Percentiles rank a stretch among this genome's conserved stretches.
These are phyloP conservation scores for Larix sibirica DNA, from an alignment of 83 land plant species.

Conservation along the genomic window DNA sequence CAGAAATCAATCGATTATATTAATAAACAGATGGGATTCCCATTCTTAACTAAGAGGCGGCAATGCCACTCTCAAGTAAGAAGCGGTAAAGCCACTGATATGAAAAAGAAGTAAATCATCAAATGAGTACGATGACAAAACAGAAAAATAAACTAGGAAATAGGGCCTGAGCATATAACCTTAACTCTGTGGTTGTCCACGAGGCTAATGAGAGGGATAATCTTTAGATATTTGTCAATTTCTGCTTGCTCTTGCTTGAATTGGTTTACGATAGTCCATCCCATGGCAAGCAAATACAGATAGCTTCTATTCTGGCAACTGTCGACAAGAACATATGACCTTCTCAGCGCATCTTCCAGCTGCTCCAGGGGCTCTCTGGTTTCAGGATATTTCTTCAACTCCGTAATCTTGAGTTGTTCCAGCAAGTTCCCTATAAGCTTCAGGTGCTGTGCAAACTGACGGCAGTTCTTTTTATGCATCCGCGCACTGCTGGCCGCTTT, in stretches of 20 bases:
- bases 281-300: slow-evolving; percentile 91
- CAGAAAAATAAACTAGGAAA: not conserved
- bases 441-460: slow-evolving; percentile 85
- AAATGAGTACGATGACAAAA: not conserved
- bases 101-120: no score
- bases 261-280: slow-evolving; percentile 89
- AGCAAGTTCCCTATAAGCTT: slow-evolving; percentile 87
- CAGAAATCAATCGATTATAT: no score
- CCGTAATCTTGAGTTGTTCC: slow-evolving; percentile 90
- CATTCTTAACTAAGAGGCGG: no score
- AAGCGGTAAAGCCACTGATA: no score
- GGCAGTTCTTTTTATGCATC: slow-evolving; percentile 94
- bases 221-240: slow-evolving; percentile 74
- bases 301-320: slow-evolving; percentile 90
- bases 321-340: slow-evolving; percentile 69
- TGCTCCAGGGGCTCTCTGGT: slow-evolving; percentile 84
- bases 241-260: slow-evolving; percentile 81
- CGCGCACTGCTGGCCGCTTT: slow-evolving; percentile 81
- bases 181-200: slow-evolving; percentile 81
- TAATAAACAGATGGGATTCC: no score
- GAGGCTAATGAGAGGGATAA: slow-evolving; percentile 88
- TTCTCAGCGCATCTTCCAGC: slow-evolving; percentile 88
- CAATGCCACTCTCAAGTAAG: no score
- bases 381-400: slow-evolving; percentile 80
- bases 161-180: slow-evolving; percentile 18